Base-by-base conservation (phyloP, 768 basidiomycete species). In the Tulasnella sp. region DNA sequence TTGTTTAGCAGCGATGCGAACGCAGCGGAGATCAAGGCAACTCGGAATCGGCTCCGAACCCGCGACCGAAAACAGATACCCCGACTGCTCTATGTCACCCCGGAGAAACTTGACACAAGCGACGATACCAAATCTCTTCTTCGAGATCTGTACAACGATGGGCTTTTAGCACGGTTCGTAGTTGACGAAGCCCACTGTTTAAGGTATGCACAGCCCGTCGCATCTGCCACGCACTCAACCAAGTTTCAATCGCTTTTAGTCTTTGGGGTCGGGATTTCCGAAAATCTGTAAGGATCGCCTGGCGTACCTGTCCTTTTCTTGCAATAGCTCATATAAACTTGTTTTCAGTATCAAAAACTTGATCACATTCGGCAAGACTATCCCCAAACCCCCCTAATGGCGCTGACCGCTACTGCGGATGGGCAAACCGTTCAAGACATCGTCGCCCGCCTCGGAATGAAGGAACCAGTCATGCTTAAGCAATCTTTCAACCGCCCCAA, bases 401-500 rank as follows among this genome's bases (percentile, higher is more conserved):
- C 97, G 0, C 84, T 98, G 62, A 99, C 97, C 0, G 97, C 95
- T 7, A 99, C 96, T 0, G 97, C 96, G 3, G 94, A 92, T 77
- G 82, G 84, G 44, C 84, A 88, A 69, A 90, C 90, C 0, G 85
- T 90, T 62, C 83, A 86, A 26, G 95, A 98, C 79, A 92, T 99
- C 77, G 85, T 89, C 69, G 78, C 82, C 19, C 87, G 86, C 14
- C 86, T 98, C 9, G 81, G 85, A 32, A 85, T 98, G 72, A 78
- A 77, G 26, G 79, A 84, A 72, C 86, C 88, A 69, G 83, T 84
- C 11, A 83, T 86, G 29, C 85, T 96, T 71, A 85, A 82, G 2
- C 90, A 93, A 76, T 95, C 95, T 0, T 97, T 97, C 82, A 98
- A 99, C 77, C 90, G 97, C 4, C 84, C 88, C n/a, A 99, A 99